phyloP scores from a whole-genome alignment of 2,329 filamentous ascomycete genomes.

The Epichloe festucae region DNA sequence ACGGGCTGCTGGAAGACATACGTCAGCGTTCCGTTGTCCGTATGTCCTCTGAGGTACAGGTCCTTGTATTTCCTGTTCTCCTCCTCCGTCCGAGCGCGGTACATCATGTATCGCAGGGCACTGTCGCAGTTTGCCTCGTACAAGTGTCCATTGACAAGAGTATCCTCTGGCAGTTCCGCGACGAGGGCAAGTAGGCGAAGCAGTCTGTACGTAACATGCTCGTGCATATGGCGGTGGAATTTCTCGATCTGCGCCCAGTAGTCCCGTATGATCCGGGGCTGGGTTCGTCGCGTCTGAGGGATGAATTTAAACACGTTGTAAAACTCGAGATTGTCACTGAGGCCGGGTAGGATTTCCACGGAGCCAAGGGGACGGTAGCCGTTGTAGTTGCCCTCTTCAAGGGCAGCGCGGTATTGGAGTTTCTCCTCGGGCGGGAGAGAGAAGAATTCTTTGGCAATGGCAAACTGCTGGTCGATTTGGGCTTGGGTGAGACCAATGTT shows the following conservation, averaged over 20 bases:
- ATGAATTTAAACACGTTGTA: slow-evolving; percentile 30
- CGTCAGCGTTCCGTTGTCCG: slow-evolving; percentile 42
- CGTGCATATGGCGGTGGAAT: slow-evolving; percentile 23
- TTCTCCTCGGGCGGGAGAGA: slow-evolving; percentile 44
- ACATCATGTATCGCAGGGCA: slow-evolving; percentile 48
- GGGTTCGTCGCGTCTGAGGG: slow-evolving; percentile 17
- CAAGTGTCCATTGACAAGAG: slow-evolving; percentile 37
- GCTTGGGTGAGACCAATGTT: slow-evolving; percentile 50
- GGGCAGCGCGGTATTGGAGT: slow-evolving; percentile 38
- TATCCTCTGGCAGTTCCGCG: slow-evolving; percentile 43
- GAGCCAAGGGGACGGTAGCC: slow-evolving; percentile 37
- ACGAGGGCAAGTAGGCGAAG: slow-evolving; percentile 31
- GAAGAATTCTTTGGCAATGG: slow-evolving; percentile 46
- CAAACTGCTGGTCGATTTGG: slow-evolving; percentile 47
- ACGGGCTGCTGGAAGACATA: slow-evolving; percentile 46
- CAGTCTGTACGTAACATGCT: slow-evolving; percentile 19
- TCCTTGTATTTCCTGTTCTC: slow-evolving; percentile 26
- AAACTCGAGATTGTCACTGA: slow-evolving; percentile 26
- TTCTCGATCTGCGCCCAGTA: slow-evolving; percentile 19
- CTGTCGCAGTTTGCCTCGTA: slow-evolving; percentile 42
- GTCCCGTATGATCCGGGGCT: slow-evolving; percentile 20
- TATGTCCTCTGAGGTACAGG: slow-evolving; percentile 31
- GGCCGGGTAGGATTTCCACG: slow-evolving; percentile 19
- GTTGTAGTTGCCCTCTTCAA: slow-evolving; percentile 42
- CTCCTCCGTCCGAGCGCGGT: slow-evolving; percentile 32